Evolutionary conservation across 208 protist genomes (phyloP).

Genomic region (Novymonas esmeraldas): DNA sequence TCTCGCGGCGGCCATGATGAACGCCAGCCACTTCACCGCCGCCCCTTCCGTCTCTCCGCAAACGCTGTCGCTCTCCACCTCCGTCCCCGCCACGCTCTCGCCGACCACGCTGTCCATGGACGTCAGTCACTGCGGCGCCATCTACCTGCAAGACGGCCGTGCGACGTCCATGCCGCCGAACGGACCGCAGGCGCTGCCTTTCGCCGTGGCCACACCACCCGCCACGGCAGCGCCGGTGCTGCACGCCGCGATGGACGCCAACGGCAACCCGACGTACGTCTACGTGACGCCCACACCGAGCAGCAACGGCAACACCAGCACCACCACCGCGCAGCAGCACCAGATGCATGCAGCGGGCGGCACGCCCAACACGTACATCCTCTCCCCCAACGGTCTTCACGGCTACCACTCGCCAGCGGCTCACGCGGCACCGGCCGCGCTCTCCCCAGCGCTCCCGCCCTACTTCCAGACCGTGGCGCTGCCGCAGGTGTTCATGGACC

Average conservation of each 20-base stretch:
- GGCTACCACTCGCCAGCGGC: no score
- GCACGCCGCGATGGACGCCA: constrained; percentile 20
- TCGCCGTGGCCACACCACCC: not conserved
- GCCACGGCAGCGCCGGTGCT: constrained; percentile 9
- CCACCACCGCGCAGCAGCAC: constrained; percentile 1
- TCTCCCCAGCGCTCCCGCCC: not conserved
- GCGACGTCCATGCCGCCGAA: constrained; percentile 10
- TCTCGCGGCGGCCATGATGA: not conserved
- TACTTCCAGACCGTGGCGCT: constrained; percentile 16
- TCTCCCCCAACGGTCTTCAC: constrained; percentile 2
- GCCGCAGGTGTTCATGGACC: constrained; percentile 16
- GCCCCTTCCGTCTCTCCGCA: constrained; percentile 11
- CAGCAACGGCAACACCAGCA: not conserved
- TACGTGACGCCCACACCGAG: constrained; percentile 11
- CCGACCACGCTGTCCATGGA: constrained; percentile 17
- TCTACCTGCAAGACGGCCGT: constrained; percentile 5
- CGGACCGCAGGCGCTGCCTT: constrained; percentile 4
- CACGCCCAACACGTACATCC: constrained; percentile 11
- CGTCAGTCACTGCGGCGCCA: not conserved
- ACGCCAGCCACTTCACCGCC: not conserved
- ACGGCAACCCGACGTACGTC: constrained; percentile 20
- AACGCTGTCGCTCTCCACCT: constrained; percentile 12
- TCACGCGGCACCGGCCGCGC: constrained; percentile 7
- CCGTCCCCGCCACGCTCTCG: constrained; percentile 21
- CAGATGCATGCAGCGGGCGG: not conserved